Conservation (phyloP, 768 basidiomycete genomes). For the Mycena metata region DNA sequence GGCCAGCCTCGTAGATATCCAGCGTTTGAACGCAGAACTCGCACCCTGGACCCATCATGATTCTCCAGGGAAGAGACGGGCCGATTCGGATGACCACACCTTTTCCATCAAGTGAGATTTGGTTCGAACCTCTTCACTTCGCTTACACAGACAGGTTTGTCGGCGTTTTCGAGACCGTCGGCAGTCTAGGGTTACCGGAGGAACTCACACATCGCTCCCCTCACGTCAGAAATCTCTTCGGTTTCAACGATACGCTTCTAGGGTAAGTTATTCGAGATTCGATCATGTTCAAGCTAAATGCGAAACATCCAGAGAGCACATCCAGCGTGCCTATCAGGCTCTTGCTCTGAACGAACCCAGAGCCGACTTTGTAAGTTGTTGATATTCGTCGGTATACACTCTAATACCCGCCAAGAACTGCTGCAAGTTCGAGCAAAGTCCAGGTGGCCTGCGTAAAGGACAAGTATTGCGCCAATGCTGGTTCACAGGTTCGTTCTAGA, state of each 20-base stretch:
- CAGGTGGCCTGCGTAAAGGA: conserved; percentile 62
- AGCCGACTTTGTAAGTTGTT: conserved; percentile 71
- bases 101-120: conserved; percentile 74
- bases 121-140: conserved; percentile 3
- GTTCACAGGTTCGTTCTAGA: conserved; percentile 66
- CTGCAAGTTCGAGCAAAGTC: conserved; percentile 74
- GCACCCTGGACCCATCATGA: conserved; percentile 65
- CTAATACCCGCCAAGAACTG: conserved; percentile 58
- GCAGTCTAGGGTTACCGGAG: conserved; percentile 68
- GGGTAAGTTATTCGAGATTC: conserved; percentile 47
- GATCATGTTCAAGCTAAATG: background rate
- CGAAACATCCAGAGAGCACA: conserved; percentile 53
- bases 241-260: conserved; percentile 71
- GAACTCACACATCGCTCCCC: conserved; percentile 65
- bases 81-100: conserved; percentile 56
- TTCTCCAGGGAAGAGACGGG: conserved; percentile 68
- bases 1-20: conserved; percentile 48
- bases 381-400: background rate
- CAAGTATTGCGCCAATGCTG: conserved; percentile 80
- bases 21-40: conserved; percentile 58
- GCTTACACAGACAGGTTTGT: conserved; percentile 60
- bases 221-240: conserved; percentile 67
- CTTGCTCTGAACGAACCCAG: conserved; percentile 78
- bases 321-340: conserved; percentile 77
- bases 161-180: conserved; percentile 87